Conservation (phyloP, 164 flowering plant genomes). For the Piper longum region DNA sequence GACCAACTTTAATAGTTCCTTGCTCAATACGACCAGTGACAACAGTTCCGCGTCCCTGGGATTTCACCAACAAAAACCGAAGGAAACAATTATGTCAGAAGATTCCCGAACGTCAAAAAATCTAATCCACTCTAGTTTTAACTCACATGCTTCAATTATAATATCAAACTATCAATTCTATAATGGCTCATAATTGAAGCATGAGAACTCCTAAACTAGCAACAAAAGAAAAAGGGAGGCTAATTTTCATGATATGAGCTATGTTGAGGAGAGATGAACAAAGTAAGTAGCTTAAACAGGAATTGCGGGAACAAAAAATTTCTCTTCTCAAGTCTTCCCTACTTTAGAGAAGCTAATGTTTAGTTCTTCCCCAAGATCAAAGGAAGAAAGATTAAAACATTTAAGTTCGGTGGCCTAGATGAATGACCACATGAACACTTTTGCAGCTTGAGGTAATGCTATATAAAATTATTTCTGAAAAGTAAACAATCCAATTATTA, state of each 20-base stretch:
- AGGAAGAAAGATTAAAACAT: not conserved
- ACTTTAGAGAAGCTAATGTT: not conserved
- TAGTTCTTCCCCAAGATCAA: not conserved
- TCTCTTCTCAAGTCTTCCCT: not conserved
- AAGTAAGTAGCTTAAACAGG: too few relatives aligned
- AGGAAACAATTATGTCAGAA: not conserved
- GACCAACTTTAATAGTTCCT: conserved; percentile 85
- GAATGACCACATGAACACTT: not conserved
- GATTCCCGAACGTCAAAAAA: not conserved
- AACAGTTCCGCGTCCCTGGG: conserved; percentile 97
- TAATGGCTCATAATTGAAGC: too few relatives aligned
- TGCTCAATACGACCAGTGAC: conserved; percentile 97
- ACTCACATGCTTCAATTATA: too few relatives aligned
- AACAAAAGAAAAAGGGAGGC: too few relatives aligned
- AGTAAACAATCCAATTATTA: too few relatives aligned
- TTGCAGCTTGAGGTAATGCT: not conserved
- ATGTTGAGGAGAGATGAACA: not conserved
- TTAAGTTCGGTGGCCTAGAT: not conserved
- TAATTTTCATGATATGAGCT: too few relatives aligned
- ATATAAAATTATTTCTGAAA: too few relatives aligned
- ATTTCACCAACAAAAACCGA: not conserved
- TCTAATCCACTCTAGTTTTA: too few relatives aligned
- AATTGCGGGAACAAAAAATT: too few relatives aligned
- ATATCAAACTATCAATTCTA: too few relatives aligned
- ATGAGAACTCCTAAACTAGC: too few relatives aligned